Evolutionary conservation across 768 basidiomycete genomes (phyloP).

Genomic region (Russula compacta): DNA sequence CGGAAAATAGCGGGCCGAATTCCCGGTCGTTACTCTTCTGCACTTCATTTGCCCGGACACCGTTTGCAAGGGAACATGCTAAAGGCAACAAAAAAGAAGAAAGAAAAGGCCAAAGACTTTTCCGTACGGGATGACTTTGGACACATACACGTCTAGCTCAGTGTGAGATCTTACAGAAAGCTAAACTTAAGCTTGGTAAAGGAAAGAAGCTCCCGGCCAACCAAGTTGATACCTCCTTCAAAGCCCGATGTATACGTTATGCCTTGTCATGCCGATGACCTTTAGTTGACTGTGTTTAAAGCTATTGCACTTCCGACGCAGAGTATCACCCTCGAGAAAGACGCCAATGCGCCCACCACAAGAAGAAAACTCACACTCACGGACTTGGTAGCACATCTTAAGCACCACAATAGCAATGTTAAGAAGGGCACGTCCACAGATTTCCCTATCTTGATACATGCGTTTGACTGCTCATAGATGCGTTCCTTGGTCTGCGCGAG

Average conservation of each 20-base stretch:
- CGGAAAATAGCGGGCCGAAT: neutral
- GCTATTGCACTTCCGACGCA: constrained; percentile 88
- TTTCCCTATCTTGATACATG: constrained; percentile 5
- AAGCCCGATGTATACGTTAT: constrained; percentile 62
- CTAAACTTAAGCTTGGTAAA: constrained; percentile 93
- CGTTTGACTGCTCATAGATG: constrained; percentile 39
- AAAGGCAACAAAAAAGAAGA: constrained; percentile 79
- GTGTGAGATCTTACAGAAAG: constrained; percentile 51
- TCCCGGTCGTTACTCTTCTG: neutral
- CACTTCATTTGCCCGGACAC: neutral
- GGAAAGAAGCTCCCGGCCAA: constrained; percentile 77
- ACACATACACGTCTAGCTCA: neutral
- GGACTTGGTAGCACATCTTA: constrained; percentile 68
- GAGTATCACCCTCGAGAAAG: constrained; percentile 55
- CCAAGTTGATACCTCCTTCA: constrained; percentile 93
- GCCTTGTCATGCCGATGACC: neutral
- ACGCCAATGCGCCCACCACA: constrained; percentile 56
- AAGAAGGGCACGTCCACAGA: constrained; percentile 48
- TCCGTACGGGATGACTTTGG: constrained; percentile 36
- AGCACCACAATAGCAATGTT: constrained; percentile 73
- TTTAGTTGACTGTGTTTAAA: constrained; percentile 25
- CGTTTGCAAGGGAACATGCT: constrained; percentile 44
- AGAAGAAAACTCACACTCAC: constrained; percentile 64
- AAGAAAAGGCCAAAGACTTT: constrained; percentile 83
- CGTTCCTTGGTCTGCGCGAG: constrained; percentile 62